Base-by-base conservation (phyloP, 371 early-diverging fungal species). In the Enterocytospora artemiae region DNA sequence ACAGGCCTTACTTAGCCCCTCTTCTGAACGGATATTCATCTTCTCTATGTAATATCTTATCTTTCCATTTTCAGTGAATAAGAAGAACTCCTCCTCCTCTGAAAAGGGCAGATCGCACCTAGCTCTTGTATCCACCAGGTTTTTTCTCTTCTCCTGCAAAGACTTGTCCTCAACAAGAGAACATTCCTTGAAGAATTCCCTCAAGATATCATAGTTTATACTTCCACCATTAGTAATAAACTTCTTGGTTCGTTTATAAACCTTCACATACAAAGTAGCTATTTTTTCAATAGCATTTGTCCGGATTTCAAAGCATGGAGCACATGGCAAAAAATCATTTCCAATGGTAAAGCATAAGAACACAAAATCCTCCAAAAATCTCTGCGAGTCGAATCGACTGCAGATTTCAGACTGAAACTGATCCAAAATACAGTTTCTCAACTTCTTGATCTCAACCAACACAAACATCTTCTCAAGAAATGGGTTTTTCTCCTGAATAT, bases 321-420 rank as follows among this genome's bases (percentile, higher is more conserved):
- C 74, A 74, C 93, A 93, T 1, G 99, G 99, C 66, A 98, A 79
- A 80, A 96, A 98, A 81, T 98, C 99, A 78, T 98, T 98, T 63
- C 99, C 99, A 27, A 93, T 92, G 81, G 95, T 91, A 82, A 95
- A 96, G 72, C 91, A 91, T 72, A 96, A 74, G 65, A 96, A 91
- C 20, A 98, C 87, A 91, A 91, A 98, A 78, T 98, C 96, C 67
- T 93, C 93, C 62, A 96, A 84, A 0, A 94, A 89, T 28, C 90
- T 83, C 70, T 92, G 90, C 22, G 56, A 28, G 44, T 51, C 52
- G 54, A 52, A 61, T 25, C 43, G 2, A 1, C 24, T 48, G 16
- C 49, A 50, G 5, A 75, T 61, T 18, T 63, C 41, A 1, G 14
- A 34, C 24, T 43, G 49, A 52, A 75, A 69, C 20, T 52, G 54